Evolutionary conservation across 2,329 filamentous ascomycete genomes (phyloP).

Genomic region (Clarireedia paspali): DNA sequence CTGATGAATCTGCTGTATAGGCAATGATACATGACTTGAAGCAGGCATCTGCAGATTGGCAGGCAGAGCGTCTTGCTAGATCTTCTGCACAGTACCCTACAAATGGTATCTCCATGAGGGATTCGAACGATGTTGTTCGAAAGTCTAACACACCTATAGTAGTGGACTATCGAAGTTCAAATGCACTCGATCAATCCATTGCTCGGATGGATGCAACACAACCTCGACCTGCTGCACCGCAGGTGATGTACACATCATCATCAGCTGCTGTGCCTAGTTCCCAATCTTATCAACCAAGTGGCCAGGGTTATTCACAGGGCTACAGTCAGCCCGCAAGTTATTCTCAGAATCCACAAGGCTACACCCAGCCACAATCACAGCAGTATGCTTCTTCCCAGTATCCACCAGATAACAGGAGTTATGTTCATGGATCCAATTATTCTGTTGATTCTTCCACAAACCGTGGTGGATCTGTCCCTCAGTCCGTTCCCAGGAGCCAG

Average conservation of each 20-base stretch:
- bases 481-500: constrained; percentile 13
- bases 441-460: constrained; percentile 14
- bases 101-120: constrained; percentile 30
- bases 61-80: constrained; percentile 27
- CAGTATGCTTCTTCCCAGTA: constrained; percentile 12
- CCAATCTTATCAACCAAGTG: constrained; percentile 10
- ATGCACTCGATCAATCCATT: constrained; percentile 29
- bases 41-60: constrained; percentile 44
- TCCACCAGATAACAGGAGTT: constrained; percentile 22
- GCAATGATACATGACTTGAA: constrained; percentile 49
- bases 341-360: constrained; percentile 18
- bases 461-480: constrained; percentile 10
- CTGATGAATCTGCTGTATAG: constrained; percentile 28
- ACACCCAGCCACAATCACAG: constrained; percentile 8
- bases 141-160: constrained; percentile 31
- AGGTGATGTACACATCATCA: constrained; percentile 18
- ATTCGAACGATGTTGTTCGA: constrained; percentile 27
- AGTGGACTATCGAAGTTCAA: constrained; percentile 26
- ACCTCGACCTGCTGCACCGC: constrained; percentile 11
- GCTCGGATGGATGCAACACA: constrained; percentile 30
- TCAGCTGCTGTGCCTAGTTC: constrained; percentile 11
- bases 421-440: constrained; percentile 25
- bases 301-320: constrained; percentile 20
- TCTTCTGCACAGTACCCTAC: constrained; percentile 23
- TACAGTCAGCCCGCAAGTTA: constrained; percentile 18